A percentile compares a stretch with the other conserved stretches of the same genome.
phyloP scores from a whole-genome alignment of 352 stramenopile species.

The Phytophthora megakarya region DNA sequence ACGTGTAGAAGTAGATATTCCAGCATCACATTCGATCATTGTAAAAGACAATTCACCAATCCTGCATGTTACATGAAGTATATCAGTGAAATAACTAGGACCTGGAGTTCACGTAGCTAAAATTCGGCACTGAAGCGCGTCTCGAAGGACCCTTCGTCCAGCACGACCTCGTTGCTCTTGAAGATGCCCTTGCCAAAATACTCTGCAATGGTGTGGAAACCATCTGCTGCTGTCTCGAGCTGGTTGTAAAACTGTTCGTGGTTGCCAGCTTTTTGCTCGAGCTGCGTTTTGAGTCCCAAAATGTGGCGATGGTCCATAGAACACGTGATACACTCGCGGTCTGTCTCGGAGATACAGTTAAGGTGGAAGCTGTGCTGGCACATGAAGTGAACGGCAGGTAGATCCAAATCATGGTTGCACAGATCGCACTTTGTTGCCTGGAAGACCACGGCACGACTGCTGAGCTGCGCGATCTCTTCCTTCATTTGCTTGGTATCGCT shows the following conservation, averaged over 20 bases:
- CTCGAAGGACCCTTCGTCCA: slow-evolving; percentile 74
- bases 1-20: too few species aligned
- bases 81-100: slow-evolving; percentile 15
- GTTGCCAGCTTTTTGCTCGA: slow-evolving; percentile 88
- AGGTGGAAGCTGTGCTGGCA: slow-evolving; percentile 92
- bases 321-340: slow-evolving; percentile 89
- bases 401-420: slow-evolving; percentile 89
- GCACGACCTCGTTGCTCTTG: slow-evolving; percentile 71
- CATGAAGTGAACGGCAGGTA: slow-evolving; percentile 92
- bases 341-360: slow-evolving; percentile 90
- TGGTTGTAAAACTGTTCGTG: slow-evolving; percentile 95
- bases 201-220: slow-evolving; percentile 90
- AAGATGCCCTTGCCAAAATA: slow-evolving; percentile 95
- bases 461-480: slow-evolving; percentile 84
- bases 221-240: slow-evolving; percentile 85
- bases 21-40: too few species aligned
- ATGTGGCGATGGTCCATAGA: slow-evolving; percentile 88
- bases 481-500: slow-evolving; percentile 90
- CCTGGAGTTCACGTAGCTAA: slow-evolving; percentile 38
- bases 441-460: slow-evolving; percentile 89
- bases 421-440: slow-evolving; percentile 91
- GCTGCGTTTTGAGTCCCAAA: slow-evolving; percentile 84
- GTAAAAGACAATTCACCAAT: slow-evolving; percentile 4
- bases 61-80: slow-evolving; percentile 14
- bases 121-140: slow-evolving; percentile 86